A percentile compares a stretch with the other conserved stretches of the same genome.
phyloP scores from a whole-genome alignment of 805 yeast species.

The Suhomyces sp. region DNA sequence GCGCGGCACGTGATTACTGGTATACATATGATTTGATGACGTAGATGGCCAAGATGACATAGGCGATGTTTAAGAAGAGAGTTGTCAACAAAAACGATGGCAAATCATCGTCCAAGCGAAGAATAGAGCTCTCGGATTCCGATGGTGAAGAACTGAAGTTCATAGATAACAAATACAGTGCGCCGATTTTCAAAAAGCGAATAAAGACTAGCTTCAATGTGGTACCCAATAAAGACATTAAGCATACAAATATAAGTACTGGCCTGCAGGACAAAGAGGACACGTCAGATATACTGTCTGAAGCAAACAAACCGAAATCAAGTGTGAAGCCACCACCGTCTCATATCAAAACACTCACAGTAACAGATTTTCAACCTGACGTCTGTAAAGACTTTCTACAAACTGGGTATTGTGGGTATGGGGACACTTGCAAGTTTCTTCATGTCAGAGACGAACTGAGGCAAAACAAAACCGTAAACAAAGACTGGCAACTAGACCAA shows the following conservation, averaged over 20 bases:
- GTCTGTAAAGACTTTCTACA: conserved; percentile 88
- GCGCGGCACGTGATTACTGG: not conserved
- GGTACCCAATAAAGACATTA: conserved; percentile 1
- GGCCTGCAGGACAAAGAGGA: not conserved
- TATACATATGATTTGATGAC: not conserved
- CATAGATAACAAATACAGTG: not conserved
- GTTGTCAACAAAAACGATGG: conserved; percentile 6
- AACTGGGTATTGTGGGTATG: conserved; percentile 96
- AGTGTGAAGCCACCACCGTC: conserved; percentile 29
- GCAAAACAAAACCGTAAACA: conserved; percentile 60
- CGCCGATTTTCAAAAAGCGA: conserved; percentile 8
- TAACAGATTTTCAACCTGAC: conserved; percentile 87
- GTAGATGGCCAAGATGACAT: not conserved
- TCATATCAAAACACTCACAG: conserved; percentile 59
- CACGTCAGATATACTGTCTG: not conserved
- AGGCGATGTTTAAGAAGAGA: conserved; percentile 13
- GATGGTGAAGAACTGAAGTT: not conserved
- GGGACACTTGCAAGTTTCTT: conserved; percentile 92
- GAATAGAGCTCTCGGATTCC: conserved; percentile 5
- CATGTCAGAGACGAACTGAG: conserved; percentile 86
- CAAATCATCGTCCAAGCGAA: conserved; percentile 2
- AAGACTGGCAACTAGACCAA: conserved; percentile 61
- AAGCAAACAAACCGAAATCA: not conserved
- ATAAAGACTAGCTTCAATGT: not conserved
- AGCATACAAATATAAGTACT: conserved; percentile 1